These are phyloP conservation scores for Amborella trichopoda DNA, from an alignment of 164 flowering plant species.

Conservation along the genomic window DNA sequence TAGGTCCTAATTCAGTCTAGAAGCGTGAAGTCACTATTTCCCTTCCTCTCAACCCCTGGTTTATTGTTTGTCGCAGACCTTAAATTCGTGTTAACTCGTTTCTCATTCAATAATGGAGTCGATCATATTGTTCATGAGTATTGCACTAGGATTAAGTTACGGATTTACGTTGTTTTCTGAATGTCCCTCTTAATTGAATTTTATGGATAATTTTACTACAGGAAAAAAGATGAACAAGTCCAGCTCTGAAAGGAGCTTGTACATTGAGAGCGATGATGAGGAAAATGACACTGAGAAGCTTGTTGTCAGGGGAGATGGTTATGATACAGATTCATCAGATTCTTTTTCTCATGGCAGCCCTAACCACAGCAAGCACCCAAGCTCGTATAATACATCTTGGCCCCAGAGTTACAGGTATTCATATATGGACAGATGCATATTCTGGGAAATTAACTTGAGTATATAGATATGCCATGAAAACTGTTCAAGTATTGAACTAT, in stretches of 20 bases:
- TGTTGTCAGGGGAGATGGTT: slow-evolving; percentile 18
- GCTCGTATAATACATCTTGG: slow-evolving; percentile 69
- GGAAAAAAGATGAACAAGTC: slow-evolving; percentile 58
- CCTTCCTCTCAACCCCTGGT: too few relatives aligned
- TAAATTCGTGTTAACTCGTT: too few relatives aligned
- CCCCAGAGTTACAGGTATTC: slow-evolving; percentile 68
- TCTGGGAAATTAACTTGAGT: neutral
- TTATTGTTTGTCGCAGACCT: too few relatives aligned
- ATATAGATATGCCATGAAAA: neutral
- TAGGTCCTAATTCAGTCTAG: too few relatives aligned
- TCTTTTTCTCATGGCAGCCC: slow-evolving; percentile 33
- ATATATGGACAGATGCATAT: neutral
- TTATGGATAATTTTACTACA: too few relatives aligned
- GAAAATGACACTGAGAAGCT: slow-evolving; percentile 30
- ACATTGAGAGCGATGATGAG: slow-evolving; percentile 75
- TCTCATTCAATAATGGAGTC: too few relatives aligned
- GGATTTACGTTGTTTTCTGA: too few relatives aligned
- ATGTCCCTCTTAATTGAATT: too few relatives aligned
- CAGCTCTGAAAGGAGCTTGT: slow-evolving; percentile 58
- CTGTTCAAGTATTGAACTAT: too few relatives aligned
- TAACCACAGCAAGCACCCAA: slow-evolving; percentile 37
- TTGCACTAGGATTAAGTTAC: too few relatives aligned
- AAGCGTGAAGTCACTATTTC: too few relatives aligned
- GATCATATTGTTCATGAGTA: too few relatives aligned
- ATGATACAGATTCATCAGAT: slow-evolving; percentile 53